Evolutionary conservation across 345 rosid genomes (phyloP), one percentile per base, ranked within the genome.

Genomic region (Litchi chinensis): DNA sequence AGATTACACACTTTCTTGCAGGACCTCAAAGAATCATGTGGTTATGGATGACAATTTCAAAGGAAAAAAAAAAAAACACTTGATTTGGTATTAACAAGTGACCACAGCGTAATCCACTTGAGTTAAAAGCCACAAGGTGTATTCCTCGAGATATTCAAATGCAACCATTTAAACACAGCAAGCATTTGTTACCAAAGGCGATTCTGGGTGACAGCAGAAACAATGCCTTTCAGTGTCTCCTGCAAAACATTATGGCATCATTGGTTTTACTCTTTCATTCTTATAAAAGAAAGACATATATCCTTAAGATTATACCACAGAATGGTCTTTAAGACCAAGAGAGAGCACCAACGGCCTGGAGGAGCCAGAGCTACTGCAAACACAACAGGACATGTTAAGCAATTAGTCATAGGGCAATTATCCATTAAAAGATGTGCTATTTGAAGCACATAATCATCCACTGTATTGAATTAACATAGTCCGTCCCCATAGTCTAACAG

Each of bases 271-370:
- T 5, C 1, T 64, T 74, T 37, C 26, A 43, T 28, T 40, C 19
- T 65, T 69, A 0, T 11, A 10, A 62, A 65, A 43, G 12, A 10
- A 10, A 5, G 3, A 16, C 4, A 24, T 10, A 37, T 32, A 15
- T 21, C 16, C 16, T 28, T 28, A 26, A 6, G 4, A 12, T 32
- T 1, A 39, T 92, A 93, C 99, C 95, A 15, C 15, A 28, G 97
- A 90, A 85, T 93, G 98, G 82, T 93, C 95, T 84, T 87, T 93
- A 50, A 95, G 98, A 75, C 99, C 98, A 21, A 95, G 97, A 50
- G 98, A 87, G 21, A 95, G 89, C 77, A 95, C 86, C 84, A 95
- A 82, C 12, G 96, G 87, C 91, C 63, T 86, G 32, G 97, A 86
- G 64, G 90, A 85, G 50, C 87, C 93, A 46, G 82, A 80, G 70